Percentiles rank a stretch among this genome's conserved stretches.
These are phyloP conservation scores for Botryotinia calthae DNA, from an alignment of 2,329 filamentous ascomycete genomes.

Conservation along the genomic window DNA sequence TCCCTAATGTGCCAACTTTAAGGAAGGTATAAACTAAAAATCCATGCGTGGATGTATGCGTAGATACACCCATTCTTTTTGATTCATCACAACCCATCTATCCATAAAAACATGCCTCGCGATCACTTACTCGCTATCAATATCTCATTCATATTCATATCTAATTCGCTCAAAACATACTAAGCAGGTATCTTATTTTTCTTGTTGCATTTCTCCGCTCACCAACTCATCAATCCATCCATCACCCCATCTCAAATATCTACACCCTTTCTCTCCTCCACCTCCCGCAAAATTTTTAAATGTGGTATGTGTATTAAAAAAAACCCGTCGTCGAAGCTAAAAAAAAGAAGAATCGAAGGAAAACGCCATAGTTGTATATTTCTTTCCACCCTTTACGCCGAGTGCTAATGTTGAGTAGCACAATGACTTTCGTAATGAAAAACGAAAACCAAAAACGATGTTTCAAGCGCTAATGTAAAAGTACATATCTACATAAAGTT, in stretches of 20 bases:
- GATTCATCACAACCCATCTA: not conserved
- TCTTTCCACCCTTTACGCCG: not conserved
- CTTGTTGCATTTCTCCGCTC: not conserved
- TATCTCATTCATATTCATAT: slow-evolving; percentile 2
- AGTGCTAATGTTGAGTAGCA: not conserved
- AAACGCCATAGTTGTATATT: not conserved
- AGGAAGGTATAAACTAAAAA: slow-evolving; percentile 1
- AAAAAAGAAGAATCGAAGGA: not conserved
- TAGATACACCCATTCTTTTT: not conserved
- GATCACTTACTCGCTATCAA: not conserved
- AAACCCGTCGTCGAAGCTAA: not conserved
- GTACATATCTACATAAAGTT: slow-evolving; percentile 8
- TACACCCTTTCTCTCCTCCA: not conserved
- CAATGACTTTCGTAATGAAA: not conserved
- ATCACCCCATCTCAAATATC: not conserved
- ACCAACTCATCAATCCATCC: not conserved
- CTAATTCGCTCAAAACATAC: not conserved
- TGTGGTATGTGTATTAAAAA: slow-evolving; percentile 14
- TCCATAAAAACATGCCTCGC: not conserved
- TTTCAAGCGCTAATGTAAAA: not conserved
- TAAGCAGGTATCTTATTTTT: not conserved
- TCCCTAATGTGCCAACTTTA: not conserved
- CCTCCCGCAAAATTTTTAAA: not conserved
- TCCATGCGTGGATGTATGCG: not conserved
- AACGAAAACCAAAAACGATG: not conserved